These are phyloP conservation scores for Fagus crenata DNA, from an alignment of 306 rosid genomes.

Conservation along the genomic window DNA sequence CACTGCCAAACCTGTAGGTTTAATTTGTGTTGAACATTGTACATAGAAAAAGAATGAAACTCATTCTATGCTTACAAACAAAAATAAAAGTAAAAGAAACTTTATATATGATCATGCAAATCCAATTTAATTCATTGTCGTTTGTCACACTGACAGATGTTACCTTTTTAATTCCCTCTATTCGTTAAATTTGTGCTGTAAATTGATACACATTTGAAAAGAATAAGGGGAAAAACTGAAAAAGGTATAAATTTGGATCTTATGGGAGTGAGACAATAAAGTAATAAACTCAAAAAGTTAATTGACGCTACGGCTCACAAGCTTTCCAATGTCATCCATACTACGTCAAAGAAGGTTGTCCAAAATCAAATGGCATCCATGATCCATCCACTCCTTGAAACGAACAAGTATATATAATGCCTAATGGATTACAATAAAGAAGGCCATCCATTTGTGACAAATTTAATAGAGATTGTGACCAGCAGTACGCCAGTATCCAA, in stretches of 20 bases:
- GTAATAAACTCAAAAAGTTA: neutral
- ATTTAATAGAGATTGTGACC: neutral
- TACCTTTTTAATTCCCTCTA: neutral
- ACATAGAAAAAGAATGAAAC: too few relatives aligned
- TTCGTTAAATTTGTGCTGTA: too few relatives aligned
- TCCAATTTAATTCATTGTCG: neutral
- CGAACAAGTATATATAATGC: too few relatives aligned
- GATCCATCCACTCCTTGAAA: neutral
- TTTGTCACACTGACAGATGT: neutral
- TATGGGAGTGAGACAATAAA: neutral
- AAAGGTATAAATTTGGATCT: neutral
- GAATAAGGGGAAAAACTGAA: too few relatives aligned
- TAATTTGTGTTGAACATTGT: too few relatives aligned
- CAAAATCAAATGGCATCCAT: neutral
- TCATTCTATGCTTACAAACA: too few relatives aligned
- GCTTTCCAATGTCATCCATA: neutral
- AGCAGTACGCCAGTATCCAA: neutral
- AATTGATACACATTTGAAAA: too few relatives aligned
- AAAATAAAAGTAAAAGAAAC: too few relatives aligned
- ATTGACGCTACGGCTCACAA: neutral
- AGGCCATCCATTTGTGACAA: neutral
- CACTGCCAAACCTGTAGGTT: too few relatives aligned
- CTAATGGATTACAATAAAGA: too few relatives aligned
- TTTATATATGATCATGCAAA: neutral
- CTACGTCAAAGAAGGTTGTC: neutral